Evolutionary conservation across 306 rosid species (phyloP).

Genomic region (Vicia faba): DNA sequence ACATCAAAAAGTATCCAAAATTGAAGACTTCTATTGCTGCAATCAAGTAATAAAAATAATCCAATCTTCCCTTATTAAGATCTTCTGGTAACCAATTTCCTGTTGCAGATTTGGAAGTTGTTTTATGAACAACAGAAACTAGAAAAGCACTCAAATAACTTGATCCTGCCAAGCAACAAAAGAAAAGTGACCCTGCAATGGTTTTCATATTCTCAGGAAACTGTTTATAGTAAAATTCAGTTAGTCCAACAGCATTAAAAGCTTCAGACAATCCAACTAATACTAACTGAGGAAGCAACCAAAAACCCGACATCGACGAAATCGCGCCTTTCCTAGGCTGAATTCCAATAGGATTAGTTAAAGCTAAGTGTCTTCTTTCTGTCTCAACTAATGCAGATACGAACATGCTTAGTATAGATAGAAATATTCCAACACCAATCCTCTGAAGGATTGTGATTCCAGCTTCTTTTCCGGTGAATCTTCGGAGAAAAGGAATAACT

Average conservation of each 20-base stretch:
- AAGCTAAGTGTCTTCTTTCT: slow-evolving; percentile 54
- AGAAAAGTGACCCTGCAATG: slow-evolving; percentile 71
- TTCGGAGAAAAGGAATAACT: slow-evolving; percentile 62
- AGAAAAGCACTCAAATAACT: slow-evolving; percentile 69
- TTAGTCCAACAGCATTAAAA: slow-evolving; percentile 60
- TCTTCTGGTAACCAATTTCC: slow-evolving; percentile 87
- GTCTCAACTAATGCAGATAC: slow-evolving; percentile 63
- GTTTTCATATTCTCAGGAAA: slow-evolving; percentile 95
- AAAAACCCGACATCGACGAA: slow-evolving; percentile 75
- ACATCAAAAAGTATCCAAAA: slow-evolving; percentile 61
- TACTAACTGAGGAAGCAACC: slow-evolving; percentile 71
- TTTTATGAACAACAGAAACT: slow-evolving; percentile 54
- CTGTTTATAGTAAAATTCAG: slow-evolving; percentile 81
- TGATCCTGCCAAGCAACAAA: slow-evolving; percentile 64
- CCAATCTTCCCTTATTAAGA: slow-evolving; percentile 86
- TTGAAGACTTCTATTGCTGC: slow-evolving; percentile 52
- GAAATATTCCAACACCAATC: slow-evolving; percentile 66
- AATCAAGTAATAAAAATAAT: slow-evolving; percentile 65
- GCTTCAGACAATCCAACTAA: slow-evolving; percentile 64
- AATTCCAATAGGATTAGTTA: slow-evolving; percentile 54
- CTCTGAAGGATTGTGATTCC: slow-evolving; percentile 84
- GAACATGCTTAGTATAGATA: slow-evolving; percentile 49
- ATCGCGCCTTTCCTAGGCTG: slow-evolving; percentile 66
- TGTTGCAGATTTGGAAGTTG: slow-evolving; percentile 40
- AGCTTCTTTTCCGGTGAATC: slow-evolving; percentile 57